phyloP scores from a whole-genome alignment of 2,329 filamentous ascomycete species.

The Parastagonospora avenae region DNA sequence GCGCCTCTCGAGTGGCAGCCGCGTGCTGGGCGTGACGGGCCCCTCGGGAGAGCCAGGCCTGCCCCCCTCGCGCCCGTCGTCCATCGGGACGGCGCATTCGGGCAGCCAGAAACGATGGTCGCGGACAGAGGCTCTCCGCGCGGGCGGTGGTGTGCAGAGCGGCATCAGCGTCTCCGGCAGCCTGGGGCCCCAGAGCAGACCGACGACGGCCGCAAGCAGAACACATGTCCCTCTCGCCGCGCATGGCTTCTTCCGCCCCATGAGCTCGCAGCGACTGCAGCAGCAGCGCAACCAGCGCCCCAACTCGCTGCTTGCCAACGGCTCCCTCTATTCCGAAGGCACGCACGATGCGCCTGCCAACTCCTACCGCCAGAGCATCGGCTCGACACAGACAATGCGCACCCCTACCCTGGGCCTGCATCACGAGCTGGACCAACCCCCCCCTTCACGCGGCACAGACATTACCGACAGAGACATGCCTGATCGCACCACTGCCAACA shows the following conservation, averaged over 20 bases:
- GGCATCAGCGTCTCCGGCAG: constrained; percentile 52
- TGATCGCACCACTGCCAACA: constrained; percentile 74
- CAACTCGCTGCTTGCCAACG: constrained; percentile 43
- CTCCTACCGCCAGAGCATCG: constrained; percentile 45
- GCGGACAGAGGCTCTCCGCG: constrained; percentile 59
- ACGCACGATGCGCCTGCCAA: constrained; percentile 38
- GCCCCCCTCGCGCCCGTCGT: constrained; percentile 54
- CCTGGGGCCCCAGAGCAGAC: constrained; percentile 50
- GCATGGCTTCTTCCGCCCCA: constrained; percentile 91
- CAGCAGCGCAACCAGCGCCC: constrained; percentile 75
- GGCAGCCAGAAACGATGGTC: constrained; percentile 57
- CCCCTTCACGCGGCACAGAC: constrained; percentile 77
- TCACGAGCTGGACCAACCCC: constrained; percentile 44
- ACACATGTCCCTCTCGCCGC: constrained; percentile 91
- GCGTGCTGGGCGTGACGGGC: constrained; percentile 49
- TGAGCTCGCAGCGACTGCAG: constrained; percentile 95
- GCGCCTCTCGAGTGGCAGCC: constrained; percentile 42
- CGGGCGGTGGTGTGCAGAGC: constrained; percentile 46
- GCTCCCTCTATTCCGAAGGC: constrained; percentile 39
- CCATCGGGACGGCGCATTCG: constrained; percentile 46
- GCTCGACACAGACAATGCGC: constrained; percentile 42
- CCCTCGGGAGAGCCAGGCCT: constrained; percentile 55
- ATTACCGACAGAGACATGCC: constrained; percentile 75
- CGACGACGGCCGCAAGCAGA: constrained; percentile 71
- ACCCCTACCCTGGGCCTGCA: constrained; percentile 38